Percentiles rank a stretch among this genome's conserved stretches.
These are phyloP conservation scores for Geosmithia morbida DNA, from an alignment of 2,329 filamentous ascomycete genomes.

Conservation along the genomic window DNA sequence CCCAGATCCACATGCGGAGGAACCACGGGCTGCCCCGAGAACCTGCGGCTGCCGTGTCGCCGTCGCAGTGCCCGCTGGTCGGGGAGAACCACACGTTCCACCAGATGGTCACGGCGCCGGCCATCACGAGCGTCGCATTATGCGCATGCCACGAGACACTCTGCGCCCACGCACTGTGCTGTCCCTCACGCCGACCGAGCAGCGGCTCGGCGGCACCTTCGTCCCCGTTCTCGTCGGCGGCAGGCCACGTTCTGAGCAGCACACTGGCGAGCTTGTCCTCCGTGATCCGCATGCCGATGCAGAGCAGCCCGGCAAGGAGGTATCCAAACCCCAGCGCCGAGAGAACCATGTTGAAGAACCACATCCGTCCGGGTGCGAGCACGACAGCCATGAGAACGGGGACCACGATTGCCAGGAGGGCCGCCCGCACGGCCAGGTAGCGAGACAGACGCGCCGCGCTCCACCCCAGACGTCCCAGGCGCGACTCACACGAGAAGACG, in stretches of 20 bases:
- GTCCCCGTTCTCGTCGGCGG: neutral
- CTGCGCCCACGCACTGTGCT: neutral
- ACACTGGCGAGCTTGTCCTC: slow-evolving; percentile 16
- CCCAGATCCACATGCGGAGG: neutral
- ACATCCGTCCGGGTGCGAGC: slow-evolving; percentile 17
- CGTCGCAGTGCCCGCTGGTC: neutral
- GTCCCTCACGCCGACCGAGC: neutral
- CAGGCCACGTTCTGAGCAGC: slow-evolving; percentile 6
- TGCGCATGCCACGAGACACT: neutral
- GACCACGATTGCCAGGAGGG: slow-evolving; percentile 17
- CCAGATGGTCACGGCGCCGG: neutral
- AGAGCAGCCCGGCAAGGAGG: slow-evolving; percentile 25
- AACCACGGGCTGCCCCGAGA: neutral
- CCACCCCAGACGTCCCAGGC: slow-evolving; percentile 16
- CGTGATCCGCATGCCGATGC: slow-evolving; percentile 18
- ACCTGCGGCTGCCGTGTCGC: neutral
- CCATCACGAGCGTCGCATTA: neutral
- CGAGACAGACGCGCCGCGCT: slow-evolving; percentile 14
- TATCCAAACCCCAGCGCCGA: slow-evolving; percentile 30
- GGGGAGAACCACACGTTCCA: neutral
- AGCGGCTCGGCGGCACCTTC: neutral
- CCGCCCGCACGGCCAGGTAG: slow-evolving; percentile 22
- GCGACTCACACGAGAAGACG: slow-evolving; percentile 27
- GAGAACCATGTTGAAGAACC: slow-evolving; percentile 27
- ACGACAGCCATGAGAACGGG: slow-evolving; percentile 15